Base-by-base conservation (phyloP, 805 yeast species). In the Geotrichum ghanense region DNA sequence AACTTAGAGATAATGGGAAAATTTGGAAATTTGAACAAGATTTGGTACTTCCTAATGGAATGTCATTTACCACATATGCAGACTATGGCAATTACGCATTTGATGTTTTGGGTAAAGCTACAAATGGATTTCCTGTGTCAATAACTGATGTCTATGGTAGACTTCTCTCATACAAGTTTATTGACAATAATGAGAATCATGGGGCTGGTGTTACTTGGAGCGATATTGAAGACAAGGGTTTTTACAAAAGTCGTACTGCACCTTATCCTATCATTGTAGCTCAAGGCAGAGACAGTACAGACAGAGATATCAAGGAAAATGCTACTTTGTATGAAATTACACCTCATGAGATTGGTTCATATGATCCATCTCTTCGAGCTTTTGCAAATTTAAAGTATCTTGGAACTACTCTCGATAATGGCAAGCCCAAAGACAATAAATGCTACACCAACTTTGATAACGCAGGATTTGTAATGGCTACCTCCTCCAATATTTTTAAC, bases 141-240 rank as follows among this genome's bases (percentile, higher is more conserved):
- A 53, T 84, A 24, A 81, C 90, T 2, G 95, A 85, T 61, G 74
- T 77, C 48, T 85, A 92, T 94, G 88, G 87, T 3, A 71, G 89
- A 52, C 79, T 77, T 1, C 62, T 83, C 41, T 73, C 87, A 1
- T 71, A 76, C 51, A 81, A 78, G 57, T 72, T 82, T 50, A 79
- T 85, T 69, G 74, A 64, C 2, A 45, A 60, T 81, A 70, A 70
- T 19, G 58, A 65, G 21, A 66, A 76, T 5, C 74, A 76, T 48
- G 76, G 75, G 62, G 75, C 81, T 48, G 83, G 76, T 1, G 64
- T 73, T 58, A 68, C 75, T 3, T 74, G 73, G 63, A 65, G 76
- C 2, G 71, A 75, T 34, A 62, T 82, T 41, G 65, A 79, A 53
- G 75, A 73, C 41, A 70, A 74, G 53, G 75, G 76, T 35, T 78